A percentile compares a stretch with the other conserved stretches of the same genome.
These are phyloP conservation scores for Aspergillus indologenus DNA, from an alignment of 495 filamentous ascomycete species.

Conservation along the genomic window DNA sequence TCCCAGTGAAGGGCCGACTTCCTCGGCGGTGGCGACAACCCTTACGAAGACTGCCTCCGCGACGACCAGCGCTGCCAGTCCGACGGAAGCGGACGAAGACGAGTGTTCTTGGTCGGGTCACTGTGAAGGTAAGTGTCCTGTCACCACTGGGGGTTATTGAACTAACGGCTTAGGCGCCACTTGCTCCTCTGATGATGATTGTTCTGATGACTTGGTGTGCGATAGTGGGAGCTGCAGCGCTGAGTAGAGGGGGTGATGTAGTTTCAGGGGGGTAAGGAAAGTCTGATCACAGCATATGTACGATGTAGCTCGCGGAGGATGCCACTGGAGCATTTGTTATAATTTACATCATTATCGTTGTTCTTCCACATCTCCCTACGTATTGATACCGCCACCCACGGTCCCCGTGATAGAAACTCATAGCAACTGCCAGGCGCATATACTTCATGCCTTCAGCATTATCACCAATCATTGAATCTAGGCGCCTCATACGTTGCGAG, in stretches of 20 bases:
- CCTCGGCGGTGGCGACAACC: not conserved
- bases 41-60: constrained; percentile 7
- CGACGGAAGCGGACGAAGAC: constrained; percentile 3
- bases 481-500: too few species aligned
- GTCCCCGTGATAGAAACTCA: too few species aligned
- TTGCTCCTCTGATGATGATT: constrained; percentile 24
- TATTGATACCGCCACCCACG: too few species aligned
- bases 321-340: too few species aligned
- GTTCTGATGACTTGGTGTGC: constrained; percentile 23
- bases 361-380: too few species aligned
- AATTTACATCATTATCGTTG: too few species aligned
- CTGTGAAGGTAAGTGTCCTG: constrained; percentile 16
- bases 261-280: too few species aligned
- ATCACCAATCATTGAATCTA: too few species aligned
- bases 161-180: constrained; percentile 15
- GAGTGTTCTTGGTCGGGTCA: constrained; percentile 23
- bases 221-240: constrained; percentile 14
- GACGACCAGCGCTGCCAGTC: constrained; percentile 3
- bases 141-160: not conserved
- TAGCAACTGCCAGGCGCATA: too few species aligned
- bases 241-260: not conserved
- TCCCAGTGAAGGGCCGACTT: not conserved
- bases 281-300: too few species aligned
- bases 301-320: too few species aligned
- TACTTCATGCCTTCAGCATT: too few species aligned